phyloP scores from a whole-genome alignment of 2,329 filamentous ascomycete genomes.

The Coniochaeta sp. region DNA sequence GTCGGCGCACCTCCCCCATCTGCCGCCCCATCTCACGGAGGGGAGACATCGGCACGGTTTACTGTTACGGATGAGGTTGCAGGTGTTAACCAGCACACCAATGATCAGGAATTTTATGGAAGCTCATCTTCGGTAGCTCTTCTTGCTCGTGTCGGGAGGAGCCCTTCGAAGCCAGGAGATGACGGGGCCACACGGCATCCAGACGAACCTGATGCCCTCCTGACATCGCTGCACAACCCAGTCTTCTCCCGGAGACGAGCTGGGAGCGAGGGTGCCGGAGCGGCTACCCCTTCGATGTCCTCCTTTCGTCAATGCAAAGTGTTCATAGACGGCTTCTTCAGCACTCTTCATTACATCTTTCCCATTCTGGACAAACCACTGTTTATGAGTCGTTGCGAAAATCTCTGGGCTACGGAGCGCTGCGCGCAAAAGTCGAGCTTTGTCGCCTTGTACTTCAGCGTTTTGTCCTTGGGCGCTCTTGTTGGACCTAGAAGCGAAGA shows the following conservation, averaged over 20 bases:
- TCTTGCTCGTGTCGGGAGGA: background rate
- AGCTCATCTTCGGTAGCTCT: constrained; percentile 1
- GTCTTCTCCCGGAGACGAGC: constrained; percentile 24
- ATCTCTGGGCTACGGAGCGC: constrained; percentile 27
- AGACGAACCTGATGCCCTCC: constrained; percentile 19
- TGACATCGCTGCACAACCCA: constrained; percentile 35
- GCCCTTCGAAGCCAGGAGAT: background rate
- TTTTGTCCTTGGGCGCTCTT: constrained; percentile 36
- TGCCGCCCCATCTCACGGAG: background rate
- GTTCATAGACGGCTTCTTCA: constrained; percentile 38
- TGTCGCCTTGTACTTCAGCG: constrained; percentile 36
- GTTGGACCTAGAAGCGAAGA: constrained; percentile 35
- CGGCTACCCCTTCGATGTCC: background rate
- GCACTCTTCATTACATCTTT: constrained; percentile 37
- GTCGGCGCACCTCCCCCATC: background rate
- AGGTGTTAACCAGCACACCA: constrained; percentile 1
- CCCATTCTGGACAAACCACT: constrained; percentile 37
- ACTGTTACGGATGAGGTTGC: background rate
- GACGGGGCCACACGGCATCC: background rate
- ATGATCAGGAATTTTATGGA: constrained; percentile 1
- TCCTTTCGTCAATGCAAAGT: constrained; percentile 25
- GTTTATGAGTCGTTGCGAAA: constrained; percentile 33
- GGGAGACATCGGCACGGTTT: background rate
- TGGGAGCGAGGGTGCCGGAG: constrained; percentile 14
- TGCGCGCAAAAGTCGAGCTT: constrained; percentile 27